These are phyloP conservation scores for Pelagomonas calceolata DNA, from an alignment of 108 stramenopile species.

Conservation along the genomic window DNA sequence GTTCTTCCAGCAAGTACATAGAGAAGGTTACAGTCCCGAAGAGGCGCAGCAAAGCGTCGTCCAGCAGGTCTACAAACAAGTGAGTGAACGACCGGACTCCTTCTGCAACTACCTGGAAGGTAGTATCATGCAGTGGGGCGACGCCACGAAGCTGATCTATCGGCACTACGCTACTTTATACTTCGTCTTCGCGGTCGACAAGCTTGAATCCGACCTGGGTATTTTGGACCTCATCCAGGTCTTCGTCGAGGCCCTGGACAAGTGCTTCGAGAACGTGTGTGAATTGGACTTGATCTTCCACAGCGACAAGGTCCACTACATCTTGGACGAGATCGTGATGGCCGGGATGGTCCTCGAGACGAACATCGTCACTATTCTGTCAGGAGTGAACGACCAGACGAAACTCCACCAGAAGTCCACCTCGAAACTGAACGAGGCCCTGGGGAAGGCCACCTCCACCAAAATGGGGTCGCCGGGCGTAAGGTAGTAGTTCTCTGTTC, in stretches of 20 bases:
- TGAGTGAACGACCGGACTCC: constrained; percentile 81
- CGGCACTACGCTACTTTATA: constrained; percentile 97
- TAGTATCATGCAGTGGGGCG: constrained; percentile 88
- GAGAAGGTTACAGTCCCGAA: constrained; percentile 43
- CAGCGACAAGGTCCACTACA: constrained; percentile 79
- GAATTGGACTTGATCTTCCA: constrained; percentile 99
- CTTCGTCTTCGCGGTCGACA: constrained; percentile 96
- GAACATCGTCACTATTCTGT: constrained; percentile 77
- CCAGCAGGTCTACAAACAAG: constrained; percentile 85
- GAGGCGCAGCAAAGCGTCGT: constrained; percentile 73
- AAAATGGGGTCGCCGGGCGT: too few species aligned
- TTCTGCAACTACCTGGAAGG: constrained; percentile 99
- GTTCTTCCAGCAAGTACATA: constrained; percentile 82
- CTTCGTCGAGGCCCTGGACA: constrained; percentile 97
- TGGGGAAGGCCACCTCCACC: too few species aligned
- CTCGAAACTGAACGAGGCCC: too few species aligned
- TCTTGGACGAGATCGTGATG: constrained; percentile 96
- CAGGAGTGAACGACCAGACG: constrained; percentile 81
- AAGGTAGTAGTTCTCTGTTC: too few species aligned
- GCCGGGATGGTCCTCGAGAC: constrained; percentile 99
- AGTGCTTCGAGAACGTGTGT: constrained; percentile 98
- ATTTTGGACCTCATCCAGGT: constrained; percentile 98
- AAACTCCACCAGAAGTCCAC: constrained; percentile 51
- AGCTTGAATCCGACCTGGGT: constrained; percentile 93
- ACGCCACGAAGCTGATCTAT: constrained; percentile 93